A percentile compares a stretch with the other conserved stretches of the same genome.
Conservation (phyloP, 2,329 filamentous ascomycete genomes). For the Pezicula neosporulosa region DNA sequence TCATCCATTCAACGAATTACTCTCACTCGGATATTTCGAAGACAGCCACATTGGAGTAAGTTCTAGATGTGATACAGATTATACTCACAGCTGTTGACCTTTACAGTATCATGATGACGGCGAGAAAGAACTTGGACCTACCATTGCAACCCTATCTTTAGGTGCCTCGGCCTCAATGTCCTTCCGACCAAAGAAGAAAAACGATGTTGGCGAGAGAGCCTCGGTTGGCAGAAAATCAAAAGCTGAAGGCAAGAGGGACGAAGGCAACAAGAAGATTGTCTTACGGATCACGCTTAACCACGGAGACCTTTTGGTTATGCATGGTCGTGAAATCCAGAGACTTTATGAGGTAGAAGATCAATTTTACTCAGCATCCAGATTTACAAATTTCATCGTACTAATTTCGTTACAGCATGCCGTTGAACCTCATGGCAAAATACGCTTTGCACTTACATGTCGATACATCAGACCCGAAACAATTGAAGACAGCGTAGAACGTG, state of each 20-base stretch:
- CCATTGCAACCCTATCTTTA: slow-evolving; percentile 58
- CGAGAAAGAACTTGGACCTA: slow-evolving; percentile 57
- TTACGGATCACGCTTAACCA: slow-evolving; percentile 47
- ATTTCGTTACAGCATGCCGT: slow-evolving; percentile 44
- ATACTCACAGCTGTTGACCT: slow-evolving; percentile 6
- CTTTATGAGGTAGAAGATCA: slow-evolving; percentile 46
- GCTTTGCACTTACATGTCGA: slow-evolving; percentile 55
- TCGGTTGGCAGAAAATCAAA: slow-evolving; percentile 20
- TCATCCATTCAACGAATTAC: slow-evolving; percentile 58
- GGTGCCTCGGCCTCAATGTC: slow-evolving; percentile 56
- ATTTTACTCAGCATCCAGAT: background rate
- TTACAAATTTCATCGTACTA: slow-evolving; percentile 9
- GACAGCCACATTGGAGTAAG: slow-evolving; percentile 52
- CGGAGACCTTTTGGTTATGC: slow-evolving; percentile 64
- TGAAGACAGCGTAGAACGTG: slow-evolving; percentile 19
- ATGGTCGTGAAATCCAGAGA: slow-evolving; percentile 54
- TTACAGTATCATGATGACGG: slow-evolving; percentile 64
- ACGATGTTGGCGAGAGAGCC: slow-evolving; percentile 15
- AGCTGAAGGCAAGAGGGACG: slow-evolving; percentile 22
- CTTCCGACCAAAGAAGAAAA: slow-evolving; percentile 49
- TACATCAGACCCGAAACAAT: slow-evolving; percentile 45
- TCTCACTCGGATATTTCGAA: slow-evolving; percentile 61
- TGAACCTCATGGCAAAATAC: slow-evolving; percentile 43
- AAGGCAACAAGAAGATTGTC: slow-evolving; percentile 27
- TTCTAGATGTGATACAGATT: slow-evolving; percentile 2